These are phyloP conservation scores for Russula virescens DNA, from an alignment of 768 basidiomycete species.

Conservation along the genomic window DNA sequence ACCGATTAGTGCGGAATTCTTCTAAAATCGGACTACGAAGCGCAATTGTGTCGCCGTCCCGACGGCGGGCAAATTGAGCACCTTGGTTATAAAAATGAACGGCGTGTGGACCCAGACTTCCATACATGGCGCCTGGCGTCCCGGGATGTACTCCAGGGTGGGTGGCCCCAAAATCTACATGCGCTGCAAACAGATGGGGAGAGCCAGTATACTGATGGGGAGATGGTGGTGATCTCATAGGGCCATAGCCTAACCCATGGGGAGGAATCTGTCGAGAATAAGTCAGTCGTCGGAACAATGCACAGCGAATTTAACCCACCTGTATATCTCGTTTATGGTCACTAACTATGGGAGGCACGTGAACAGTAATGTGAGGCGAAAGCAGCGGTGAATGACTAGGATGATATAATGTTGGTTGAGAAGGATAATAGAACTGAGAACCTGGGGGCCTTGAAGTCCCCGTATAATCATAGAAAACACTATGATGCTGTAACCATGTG, in stretches of 20 bases:
- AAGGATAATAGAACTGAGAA: conserved; percentile 57
- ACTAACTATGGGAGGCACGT: conserved; percentile 36
- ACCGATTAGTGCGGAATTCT: conserved; percentile 77
- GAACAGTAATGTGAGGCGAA: conserved; percentile 40
- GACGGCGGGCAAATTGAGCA: conserved; percentile 42
- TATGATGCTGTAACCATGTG: conserved; percentile 39
- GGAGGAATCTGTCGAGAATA: conserved; percentile 39
- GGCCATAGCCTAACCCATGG: conserved; percentile 39
- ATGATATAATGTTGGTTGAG: conserved; percentile 57
- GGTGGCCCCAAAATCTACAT: conserved; percentile 46
- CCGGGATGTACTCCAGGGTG: conserved; percentile 35
- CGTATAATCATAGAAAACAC: conserved; percentile 55
- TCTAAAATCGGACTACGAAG: conserved; percentile 72
- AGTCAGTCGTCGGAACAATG: conserved; percentile 28
- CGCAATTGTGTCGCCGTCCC: conserved; percentile 35
- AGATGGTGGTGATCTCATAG: conserved; percentile 39
- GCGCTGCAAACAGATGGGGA: conserved; percentile 35
- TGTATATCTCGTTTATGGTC: conserved; percentile 58
- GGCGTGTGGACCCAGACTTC: conserved; percentile 27
- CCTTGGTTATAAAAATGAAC: conserved; percentile 29
- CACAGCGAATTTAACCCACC: conserved; percentile 32
- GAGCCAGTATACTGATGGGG: conserved; percentile 33
- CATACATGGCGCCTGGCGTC: conserved; percentile 37
- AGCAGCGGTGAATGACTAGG: conserved; percentile 50
- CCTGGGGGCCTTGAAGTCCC: conserved; percentile 40